Evolutionary conservation across 371 early-diverging fungal genomes (phyloP).

Genomic region (Lichtheimia ornata): DNA sequence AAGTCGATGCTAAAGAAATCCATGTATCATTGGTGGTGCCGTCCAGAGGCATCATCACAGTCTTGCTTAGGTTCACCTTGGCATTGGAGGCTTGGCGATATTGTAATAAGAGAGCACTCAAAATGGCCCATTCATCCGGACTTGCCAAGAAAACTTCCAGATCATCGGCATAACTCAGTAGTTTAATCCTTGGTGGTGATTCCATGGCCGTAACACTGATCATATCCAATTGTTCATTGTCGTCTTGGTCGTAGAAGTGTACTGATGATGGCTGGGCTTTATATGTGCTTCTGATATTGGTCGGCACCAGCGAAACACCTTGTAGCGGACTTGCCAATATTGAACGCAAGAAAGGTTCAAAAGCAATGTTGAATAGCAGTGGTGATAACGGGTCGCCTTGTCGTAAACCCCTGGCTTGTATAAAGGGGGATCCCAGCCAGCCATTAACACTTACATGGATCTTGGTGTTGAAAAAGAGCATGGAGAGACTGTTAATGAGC

Average conservation of each 20-base stretch:
- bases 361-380: conserved; percentile 26
- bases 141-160: background rate
- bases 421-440: background rate
- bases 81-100: conserved; percentile 9
- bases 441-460: conserved; percentile 20
- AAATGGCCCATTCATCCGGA: background rate
- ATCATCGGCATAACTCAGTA: conserved; percentile 13
- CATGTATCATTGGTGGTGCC: background rate
- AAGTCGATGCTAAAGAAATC: no score
- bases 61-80: background rate
- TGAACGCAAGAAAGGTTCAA: conserved; percentile 28
- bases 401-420: conserved; percentile 17
- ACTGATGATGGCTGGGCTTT: no score
- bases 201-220: no score
- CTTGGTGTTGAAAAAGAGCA: conserved; percentile 10
- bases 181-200: background rate
- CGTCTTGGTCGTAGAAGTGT: no score
- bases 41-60: background rate
- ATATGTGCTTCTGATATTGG: no score
- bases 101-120: background rate
- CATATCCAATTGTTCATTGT: no score
- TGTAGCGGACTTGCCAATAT: background rate
- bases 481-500: background rate
- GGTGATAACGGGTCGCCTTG: conserved; percentile 29
- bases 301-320: no score